A percentile compares a stretch with the other conserved stretches of the same genome.
Evolutionary conservation across 495 filamentous ascomycete species (phyloP).

Genomic region (Saxophila tyrrhenica): DNA sequence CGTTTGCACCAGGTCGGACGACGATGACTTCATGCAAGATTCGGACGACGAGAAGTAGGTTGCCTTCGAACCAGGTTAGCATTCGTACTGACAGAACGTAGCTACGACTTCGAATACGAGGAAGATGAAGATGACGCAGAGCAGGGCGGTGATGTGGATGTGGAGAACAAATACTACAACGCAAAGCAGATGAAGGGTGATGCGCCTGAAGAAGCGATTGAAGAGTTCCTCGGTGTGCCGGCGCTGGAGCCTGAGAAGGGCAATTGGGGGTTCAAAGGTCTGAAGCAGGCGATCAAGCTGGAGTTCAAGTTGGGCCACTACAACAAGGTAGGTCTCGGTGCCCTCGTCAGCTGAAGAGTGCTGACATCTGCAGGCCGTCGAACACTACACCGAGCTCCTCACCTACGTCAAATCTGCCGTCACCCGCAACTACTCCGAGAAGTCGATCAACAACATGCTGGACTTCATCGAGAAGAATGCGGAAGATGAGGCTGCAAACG

Average conservation of each 20-base stretch:
- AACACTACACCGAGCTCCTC: slow-evolving; percentile 88
- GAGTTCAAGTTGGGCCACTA: slow-evolving; percentile 84
- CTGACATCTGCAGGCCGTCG: slow-evolving; percentile 57
- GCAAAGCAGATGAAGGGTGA: slow-evolving; percentile 90
- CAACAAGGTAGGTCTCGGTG: slow-evolving; percentile 50
- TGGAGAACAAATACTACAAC: slow-evolving; percentile 99
- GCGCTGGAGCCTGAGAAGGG: slow-evolving; percentile 79
- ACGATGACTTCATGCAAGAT: slow-evolving; percentile 97
- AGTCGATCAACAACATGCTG: slow-evolving; percentile 98
- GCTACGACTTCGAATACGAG: slow-evolving; percentile 94
- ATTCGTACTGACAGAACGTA: slow-evolving; percentile 22
- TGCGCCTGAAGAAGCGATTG: slow-evolving; percentile 77
- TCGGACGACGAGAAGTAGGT: slow-evolving; percentile 76
- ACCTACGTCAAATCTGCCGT: slow-evolving; percentile 96
- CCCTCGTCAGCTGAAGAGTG: slow-evolving; percentile 12
- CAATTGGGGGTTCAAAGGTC: slow-evolving; percentile 96
- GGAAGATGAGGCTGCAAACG: slow-evolving; percentile 63
- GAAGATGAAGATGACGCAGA: slow-evolving; percentile 67
- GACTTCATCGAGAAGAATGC: slow-evolving; percentile 94
- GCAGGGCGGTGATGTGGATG: slow-evolving; percentile 76
- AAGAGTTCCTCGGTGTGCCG: slow-evolving; percentile 81
- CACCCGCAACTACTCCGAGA: slow-evolving; percentile 96
- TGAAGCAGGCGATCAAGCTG: slow-evolving; percentile 96
- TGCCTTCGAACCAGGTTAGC: slow-evolving; percentile 13
- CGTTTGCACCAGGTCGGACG: slow-evolving; percentile 67